phyloP scores from a whole-genome alignment of 129 eudicot genomes.

The Flaveria trinervia region DNA sequence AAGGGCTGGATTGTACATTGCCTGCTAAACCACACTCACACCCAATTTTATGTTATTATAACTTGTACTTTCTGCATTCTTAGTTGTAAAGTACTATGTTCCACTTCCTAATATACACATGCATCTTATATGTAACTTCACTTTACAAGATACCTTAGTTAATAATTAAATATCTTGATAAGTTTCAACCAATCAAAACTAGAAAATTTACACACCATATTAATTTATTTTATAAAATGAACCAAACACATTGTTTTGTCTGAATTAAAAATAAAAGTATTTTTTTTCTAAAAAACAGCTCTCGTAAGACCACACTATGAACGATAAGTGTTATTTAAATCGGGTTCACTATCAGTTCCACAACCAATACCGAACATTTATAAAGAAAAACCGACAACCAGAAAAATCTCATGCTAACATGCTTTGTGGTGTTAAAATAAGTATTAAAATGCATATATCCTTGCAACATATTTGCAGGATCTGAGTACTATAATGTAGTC shows the following conservation, averaged over 20 bases:
- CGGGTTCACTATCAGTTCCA: too few relatives aligned
- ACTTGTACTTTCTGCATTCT: constrained; percentile 29
- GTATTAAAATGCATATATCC: background rate
- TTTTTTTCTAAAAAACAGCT: too few relatives aligned
- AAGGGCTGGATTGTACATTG: constrained; percentile 60
- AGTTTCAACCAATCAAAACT: background rate
- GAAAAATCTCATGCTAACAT: too few relatives aligned
- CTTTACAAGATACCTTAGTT: background rate
- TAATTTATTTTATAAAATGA: background rate
- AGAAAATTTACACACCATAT: background rate
- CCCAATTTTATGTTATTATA: constrained; percentile 28
- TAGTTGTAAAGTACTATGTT: constrained; percentile 12
- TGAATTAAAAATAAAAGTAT: background rate
- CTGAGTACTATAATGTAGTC: constrained; percentile 18
- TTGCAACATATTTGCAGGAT: background rate
- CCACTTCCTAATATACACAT: background rate
- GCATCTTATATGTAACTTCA: background rate
- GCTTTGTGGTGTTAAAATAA: too few relatives aligned
- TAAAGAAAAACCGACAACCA: too few relatives aligned
- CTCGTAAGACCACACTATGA: too few relatives aligned
- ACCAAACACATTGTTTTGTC: background rate
- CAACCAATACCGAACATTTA: too few relatives aligned
- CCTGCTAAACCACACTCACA: constrained; percentile 44
- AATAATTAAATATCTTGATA: background rate
- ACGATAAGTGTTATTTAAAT: too few relatives aligned